Percentiles rank a stretch among this genome's conserved stretches.
phyloP scores from a whole-genome alignment of 352 stramenopile genomes.

The Phytophthora foliorum region DNA sequence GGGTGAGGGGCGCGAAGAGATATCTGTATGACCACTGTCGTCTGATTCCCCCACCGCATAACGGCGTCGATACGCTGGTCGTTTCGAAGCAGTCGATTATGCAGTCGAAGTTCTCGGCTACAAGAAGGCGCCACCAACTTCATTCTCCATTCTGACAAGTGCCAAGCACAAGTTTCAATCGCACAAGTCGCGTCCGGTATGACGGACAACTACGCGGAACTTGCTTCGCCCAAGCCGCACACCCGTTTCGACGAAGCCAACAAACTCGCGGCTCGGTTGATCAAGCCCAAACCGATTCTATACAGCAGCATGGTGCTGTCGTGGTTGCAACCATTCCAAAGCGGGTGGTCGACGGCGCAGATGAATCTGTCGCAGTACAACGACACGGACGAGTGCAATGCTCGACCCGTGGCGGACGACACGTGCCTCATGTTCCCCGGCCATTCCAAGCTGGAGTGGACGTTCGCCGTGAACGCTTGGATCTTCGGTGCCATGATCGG shows the following conservation, averaged over 20 bases:
- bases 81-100: neutral
- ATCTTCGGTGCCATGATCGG: conserved; percentile 64
- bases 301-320: conserved; percentile 17
- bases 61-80: neutral
- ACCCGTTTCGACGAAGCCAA: conserved; percentile 24
- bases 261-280: conserved; percentile 20
- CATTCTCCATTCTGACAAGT: conserved; percentile 7
- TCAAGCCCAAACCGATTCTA: conserved; percentile 16
- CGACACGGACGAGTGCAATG: conserved; percentile 26
- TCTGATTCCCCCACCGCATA: too few relatives aligned
- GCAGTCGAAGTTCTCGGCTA: neutral
- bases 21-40: neutral
- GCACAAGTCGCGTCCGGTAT: neutral
- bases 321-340: conserved; percentile 21
- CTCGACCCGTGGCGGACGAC: conserved; percentile 12
- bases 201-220: conserved; percentile 10
- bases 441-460: conserved; percentile 13
- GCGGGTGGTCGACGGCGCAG: conserved; percentile 23
- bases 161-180: conserved; percentile 2
- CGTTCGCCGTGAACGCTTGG: conserved; percentile 45
- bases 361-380: conserved; percentile 28
- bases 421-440: conserved; percentile 25
- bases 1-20: conserved; percentile 10
- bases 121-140: neutral
- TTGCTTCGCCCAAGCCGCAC: conserved; percentile 7